These are phyloP conservation scores for Pseudocercospora fuligena DNA, from an alignment of 2,329 filamentous ascomycete species.

Conservation along the genomic window DNA sequence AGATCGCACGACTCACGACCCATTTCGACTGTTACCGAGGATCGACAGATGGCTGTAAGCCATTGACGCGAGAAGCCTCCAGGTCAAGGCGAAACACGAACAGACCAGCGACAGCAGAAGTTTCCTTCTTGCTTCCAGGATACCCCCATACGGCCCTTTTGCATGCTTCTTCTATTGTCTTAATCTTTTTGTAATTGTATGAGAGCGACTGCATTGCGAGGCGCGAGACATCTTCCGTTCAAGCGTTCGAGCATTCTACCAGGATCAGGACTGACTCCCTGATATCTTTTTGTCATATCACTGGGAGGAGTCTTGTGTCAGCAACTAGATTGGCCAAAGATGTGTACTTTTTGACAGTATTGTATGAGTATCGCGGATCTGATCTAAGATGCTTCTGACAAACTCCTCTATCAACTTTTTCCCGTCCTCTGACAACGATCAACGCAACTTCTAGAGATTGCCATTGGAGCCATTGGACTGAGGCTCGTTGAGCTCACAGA, in stretches of 20 bases:
- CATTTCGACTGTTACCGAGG: neutral
- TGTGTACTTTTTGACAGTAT: neutral
- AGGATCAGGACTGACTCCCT: neutral
- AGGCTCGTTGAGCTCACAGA: constrained; percentile 34
- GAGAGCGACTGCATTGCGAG: constrained; percentile 3
- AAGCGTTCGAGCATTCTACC: constrained; percentile 10
- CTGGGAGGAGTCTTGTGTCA: constrained; percentile 1
- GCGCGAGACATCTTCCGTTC: constrained; percentile 7
- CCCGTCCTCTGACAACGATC: neutral
- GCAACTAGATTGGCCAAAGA: constrained; percentile 1
- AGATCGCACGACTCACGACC: constrained; percentile 1
- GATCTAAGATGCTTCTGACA: neutral
- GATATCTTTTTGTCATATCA: neutral
- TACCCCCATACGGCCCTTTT: constrained; percentile 11
- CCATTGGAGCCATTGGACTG: constrained; percentile 20
- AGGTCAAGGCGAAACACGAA: constrained; percentile 9
- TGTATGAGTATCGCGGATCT: neutral
- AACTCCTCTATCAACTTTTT: neutral
- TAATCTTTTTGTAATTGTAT: constrained; percentile 9
- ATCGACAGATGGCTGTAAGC: neutral
- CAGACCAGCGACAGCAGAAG: constrained; percentile 11
- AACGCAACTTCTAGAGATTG: constrained; percentile 17
- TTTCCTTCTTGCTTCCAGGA: constrained; percentile 10
- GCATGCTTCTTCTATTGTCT: constrained; percentile 7
- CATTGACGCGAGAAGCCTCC: constrained; percentile 6